Base-by-base conservation (phyloP, 2,329 filamentous ascomycete species). In the Sporothrix inflata region DNA sequence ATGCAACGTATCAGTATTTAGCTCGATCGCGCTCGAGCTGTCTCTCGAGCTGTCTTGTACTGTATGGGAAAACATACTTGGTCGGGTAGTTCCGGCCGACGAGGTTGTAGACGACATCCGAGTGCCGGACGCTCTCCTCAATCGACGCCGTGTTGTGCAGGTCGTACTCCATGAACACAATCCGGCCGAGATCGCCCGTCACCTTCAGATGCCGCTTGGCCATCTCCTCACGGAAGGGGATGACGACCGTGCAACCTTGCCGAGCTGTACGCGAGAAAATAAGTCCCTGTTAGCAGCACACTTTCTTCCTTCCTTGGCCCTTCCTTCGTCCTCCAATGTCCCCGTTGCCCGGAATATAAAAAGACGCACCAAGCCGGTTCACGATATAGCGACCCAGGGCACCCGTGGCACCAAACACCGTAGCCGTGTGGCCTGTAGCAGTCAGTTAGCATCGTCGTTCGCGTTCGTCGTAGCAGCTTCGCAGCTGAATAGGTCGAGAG, bases 191-290 rank as follows among this genome's bases (percentile, higher is more conserved):
- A 83, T 99, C 96, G 83, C 96, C 96, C n/a, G 94, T 88, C 73
- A 97, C 90, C 85, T 98, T 98, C 79, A 99, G 86, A 85, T 98
- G 95, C 77, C 96, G 91, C 88, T 98, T 98, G 77, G 92, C 87
- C 94, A 98, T 98, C 84, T 98, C 96, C 85, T 99, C 96, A 61
- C 96, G 91, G 87, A 90, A 99, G 67, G 96, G 96, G 73, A 98
- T 83, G 73, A 99, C 90, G 53, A 99, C 96, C 51, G 92, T 97
- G 83, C 94, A 97, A 90, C 96, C 96, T 84, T 94, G 90, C 75
- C 93, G 91, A 77, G 96, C 95, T 97, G 79, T 79, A 47, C 16
- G 11, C 21, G 77, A 66, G 1, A 16, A 21, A 5, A 63, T 34
- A 57, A 14, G 2, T 7, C 14, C 11, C 42, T 19, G 30, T 73